Base-by-base conservation (phyloP, 768 basidiomycete species). In the Pisolithus albus region DNA sequence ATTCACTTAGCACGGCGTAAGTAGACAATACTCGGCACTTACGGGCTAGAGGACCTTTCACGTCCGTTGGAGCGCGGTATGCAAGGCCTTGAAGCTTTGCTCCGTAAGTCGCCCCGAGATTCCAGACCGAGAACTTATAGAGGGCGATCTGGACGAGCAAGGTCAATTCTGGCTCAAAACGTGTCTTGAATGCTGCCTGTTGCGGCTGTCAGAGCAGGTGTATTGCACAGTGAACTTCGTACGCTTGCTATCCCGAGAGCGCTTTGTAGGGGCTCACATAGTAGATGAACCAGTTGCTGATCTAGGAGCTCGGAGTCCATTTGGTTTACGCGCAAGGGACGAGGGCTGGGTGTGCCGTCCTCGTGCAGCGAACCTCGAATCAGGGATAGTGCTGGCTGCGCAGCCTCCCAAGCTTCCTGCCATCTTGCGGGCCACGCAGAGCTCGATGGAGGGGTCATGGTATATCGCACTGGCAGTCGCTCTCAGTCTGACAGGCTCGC, bases 251-350 rank as follows among this genome's bases (percentile, higher is more conserved):
- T 69, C 23, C 78, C 74, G 19, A 95, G 67, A 1, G 92, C 83
- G 53, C 79, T 86, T 55, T 74, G 72, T 45, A 97, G 66, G n/a
- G 92, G 93, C 49, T 88, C 88, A 60, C 81, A 82, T 30, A 98
- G 75, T 53, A 96, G 70, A 26, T 83, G 78, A 30, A 87, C 81
- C 16, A 98, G 79, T 56, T 96, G 92, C 57, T 84, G 81, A 70
- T 98, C 95, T 45, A 97, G 77, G 21, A 94, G 75, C 59, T 92
- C 86, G 3, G 94, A 83, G 66, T 98, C 95, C 49, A 97, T 81
- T 67, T 95, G 90, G 7, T 88, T 87, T 45, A 98, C 92, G 41
- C 93, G 87, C 23, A 82, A 72, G 28, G 84, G 70, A n/a, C 84
- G 76, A 24, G 75, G 63, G 44, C 55, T 50, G 23, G 72, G 66